Base-by-base conservation (phyloP, 2,329 filamentous ascomycete species). In the Aspergillus caelatus region DNA sequence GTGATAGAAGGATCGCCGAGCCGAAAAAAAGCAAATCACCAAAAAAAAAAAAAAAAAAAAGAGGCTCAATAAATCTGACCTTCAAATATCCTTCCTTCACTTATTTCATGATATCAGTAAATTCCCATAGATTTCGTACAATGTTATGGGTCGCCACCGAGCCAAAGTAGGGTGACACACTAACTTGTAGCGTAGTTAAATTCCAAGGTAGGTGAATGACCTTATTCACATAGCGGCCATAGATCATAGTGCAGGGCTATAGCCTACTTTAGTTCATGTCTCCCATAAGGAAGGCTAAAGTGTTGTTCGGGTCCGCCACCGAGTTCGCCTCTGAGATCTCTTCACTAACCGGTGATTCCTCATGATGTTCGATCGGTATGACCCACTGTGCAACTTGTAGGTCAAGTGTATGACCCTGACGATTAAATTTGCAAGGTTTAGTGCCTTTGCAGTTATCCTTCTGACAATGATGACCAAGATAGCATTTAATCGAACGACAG, bases 401-500 rank as follows among this genome's bases (percentile, higher is more conserved):
- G 46, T 75, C 70, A 9, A 76, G 55, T 9, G 56, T 70, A 61
- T 77, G 75, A 1, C 67, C 68, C 30, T 64, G 63, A n/a, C 71
- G 69, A 39, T 68, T 68, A 50, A 75, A 76, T 32, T 68, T 73
- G 62, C 74, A 76, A 39, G 71, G 70, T 65, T 75, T 77, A 5
- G 65, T 65, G 30, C 66, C 72, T 62, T 69, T 72, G 58, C 76
- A 78, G 32, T 70, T 70, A 11, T 71, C 70, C 50, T 72, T 76
- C 52, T 78, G 75, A 60, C 76, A 78, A 34, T 73, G 58, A 64
- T 86, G 84, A 0, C 84, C 84, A 46, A 79, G 72, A 41, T 77
- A 74, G 68, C 84, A 86, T 34, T 79, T 75, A 0, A 71, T 64
- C 4, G 72, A 70, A 11, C 83, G 79, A 64, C 84, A 86, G 0